Conservation (phyloP, 2,329 filamentous ascomycete genomes). For the Alternaria consortialis region DNA sequence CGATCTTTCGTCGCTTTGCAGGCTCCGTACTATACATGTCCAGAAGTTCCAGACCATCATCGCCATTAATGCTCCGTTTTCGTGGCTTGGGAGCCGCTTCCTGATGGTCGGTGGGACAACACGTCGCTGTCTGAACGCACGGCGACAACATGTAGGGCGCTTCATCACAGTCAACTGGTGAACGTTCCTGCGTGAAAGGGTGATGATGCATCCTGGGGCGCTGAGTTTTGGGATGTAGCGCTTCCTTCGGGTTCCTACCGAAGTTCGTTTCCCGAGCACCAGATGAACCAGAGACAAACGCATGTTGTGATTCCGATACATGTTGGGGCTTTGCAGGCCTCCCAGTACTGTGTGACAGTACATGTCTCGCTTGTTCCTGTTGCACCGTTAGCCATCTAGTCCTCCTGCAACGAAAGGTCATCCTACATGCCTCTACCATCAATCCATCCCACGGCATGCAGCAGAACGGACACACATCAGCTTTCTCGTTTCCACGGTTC, state of each 20-base stretch:
- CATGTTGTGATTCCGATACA: background rate
- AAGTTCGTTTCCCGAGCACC: background rate
- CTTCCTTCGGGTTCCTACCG: background rate
- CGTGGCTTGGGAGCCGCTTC: background rate
- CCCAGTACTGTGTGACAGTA: background rate
- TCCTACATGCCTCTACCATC: background rate
- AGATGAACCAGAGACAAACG: background rate
- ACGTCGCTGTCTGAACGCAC: background rate
- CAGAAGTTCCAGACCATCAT: background rate
- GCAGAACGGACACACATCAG: background rate
- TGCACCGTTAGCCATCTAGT: background rate
- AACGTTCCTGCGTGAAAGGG: background rate
- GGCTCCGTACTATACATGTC: background rate
- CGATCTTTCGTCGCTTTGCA: background rate
- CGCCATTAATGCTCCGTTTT: background rate
- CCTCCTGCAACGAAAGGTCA: background rate
- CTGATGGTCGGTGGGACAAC: background rate
- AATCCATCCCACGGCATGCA: background rate
- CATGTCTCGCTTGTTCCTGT: background rate
- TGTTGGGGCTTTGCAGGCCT: background rate
- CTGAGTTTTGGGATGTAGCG: background rate
- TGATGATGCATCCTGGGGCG: background rate
- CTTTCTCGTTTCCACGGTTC: fast-evolving
- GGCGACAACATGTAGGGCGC: background rate
- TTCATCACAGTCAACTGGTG: background rate